phyloP scores from a whole-genome alignment of 768 basidiomycete genomes.

The Hirschioporus abietinus region DNA sequence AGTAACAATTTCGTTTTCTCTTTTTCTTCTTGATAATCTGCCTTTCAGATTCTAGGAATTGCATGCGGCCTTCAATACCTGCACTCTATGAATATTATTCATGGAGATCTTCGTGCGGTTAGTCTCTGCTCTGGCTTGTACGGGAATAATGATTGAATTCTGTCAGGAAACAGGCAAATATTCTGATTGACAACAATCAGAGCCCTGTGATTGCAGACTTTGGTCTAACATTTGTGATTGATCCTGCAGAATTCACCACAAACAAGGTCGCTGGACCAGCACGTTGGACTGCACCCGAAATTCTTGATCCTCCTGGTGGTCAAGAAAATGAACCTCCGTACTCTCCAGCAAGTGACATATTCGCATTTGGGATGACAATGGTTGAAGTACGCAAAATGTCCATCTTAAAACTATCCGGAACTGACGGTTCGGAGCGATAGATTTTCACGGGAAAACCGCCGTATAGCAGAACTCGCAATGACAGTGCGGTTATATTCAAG shows the following conservation, averaged over 20 bases:
- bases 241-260: conserved; percentile 19
- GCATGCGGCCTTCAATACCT: conserved; percentile 6
- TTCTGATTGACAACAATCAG: conserved; percentile 21
- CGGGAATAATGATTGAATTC: neutral
- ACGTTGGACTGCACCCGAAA: conserved; percentile 30
- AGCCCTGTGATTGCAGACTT: conserved; percentile 25
- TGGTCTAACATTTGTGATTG: conserved; percentile 22
- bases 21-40: neutral
- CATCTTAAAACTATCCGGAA: no score
- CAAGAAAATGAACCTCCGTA: conserved; percentile 9
- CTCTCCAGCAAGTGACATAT: conserved; percentile 20
- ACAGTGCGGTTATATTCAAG: conserved; percentile 19
- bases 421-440: no score
- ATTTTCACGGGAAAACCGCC: conserved; percentile 18
- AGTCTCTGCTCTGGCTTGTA: neutral
- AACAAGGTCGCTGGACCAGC: conserved; percentile 20
- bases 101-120: conserved; percentile 6
- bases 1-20: neutral
- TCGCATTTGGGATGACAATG: conserved; percentile 24
- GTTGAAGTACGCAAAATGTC: conserved; percentile 26
- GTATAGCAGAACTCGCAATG: conserved; percentile 19
- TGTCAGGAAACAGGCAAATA: conserved; percentile 29
- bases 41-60: neutral
- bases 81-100: conserved; percentile 5
- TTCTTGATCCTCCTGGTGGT: conserved; percentile 19